Conservation (phyloP, 352 stramenopile genomes). For the Achlya hypogyna region DNA sequence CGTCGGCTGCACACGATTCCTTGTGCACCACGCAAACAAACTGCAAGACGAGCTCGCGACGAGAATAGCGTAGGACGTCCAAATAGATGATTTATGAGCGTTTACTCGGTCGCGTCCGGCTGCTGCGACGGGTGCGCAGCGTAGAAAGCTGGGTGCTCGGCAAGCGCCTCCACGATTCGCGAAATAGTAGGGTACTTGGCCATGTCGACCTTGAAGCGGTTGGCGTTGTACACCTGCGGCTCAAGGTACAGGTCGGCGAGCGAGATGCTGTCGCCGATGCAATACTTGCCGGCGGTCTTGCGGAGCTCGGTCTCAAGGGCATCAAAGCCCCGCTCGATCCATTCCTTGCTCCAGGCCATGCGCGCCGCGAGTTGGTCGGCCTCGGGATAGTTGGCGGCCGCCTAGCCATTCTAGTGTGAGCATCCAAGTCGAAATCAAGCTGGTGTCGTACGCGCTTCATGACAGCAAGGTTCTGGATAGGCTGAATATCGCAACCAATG, state of each 20-base stretch:
- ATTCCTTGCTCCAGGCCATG: conserved; percentile 48
- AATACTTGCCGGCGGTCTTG: conserved; percentile 50
- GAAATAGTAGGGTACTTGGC: conserved; percentile 77
- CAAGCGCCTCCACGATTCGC: conserved; percentile 56
- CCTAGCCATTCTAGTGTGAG: background rate
- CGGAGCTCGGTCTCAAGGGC: conserved; percentile 44
- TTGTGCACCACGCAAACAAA: conserved; percentile 53
- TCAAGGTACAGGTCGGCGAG: conserved; percentile 86
- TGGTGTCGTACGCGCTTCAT: conserved; percentile 40
- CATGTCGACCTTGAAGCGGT: conserved; percentile 84
- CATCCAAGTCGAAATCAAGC: background rate
- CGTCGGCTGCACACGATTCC: conserved; percentile 74
- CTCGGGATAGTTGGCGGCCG: background rate
- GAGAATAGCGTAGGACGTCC: background rate
- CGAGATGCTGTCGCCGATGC: conserved; percentile 69
- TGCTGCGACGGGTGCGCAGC: conserved; percentile 69
- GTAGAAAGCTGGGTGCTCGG: conserved; percentile 72
- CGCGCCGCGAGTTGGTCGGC: conserved; percentile 29
- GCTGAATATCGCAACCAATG: conserved; percentile 87
- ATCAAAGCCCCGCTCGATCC: conserved; percentile 76
- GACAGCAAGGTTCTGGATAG: conserved; percentile 82
- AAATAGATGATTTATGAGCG: no score
- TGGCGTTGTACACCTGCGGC: conserved; percentile 90
- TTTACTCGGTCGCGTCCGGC: conserved; percentile 44
- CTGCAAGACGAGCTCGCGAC: background rate